phyloP scores from a whole-genome alignment of 1,284 basidiomycete genomes.

The Trichosporon coremiiforme region DNA sequence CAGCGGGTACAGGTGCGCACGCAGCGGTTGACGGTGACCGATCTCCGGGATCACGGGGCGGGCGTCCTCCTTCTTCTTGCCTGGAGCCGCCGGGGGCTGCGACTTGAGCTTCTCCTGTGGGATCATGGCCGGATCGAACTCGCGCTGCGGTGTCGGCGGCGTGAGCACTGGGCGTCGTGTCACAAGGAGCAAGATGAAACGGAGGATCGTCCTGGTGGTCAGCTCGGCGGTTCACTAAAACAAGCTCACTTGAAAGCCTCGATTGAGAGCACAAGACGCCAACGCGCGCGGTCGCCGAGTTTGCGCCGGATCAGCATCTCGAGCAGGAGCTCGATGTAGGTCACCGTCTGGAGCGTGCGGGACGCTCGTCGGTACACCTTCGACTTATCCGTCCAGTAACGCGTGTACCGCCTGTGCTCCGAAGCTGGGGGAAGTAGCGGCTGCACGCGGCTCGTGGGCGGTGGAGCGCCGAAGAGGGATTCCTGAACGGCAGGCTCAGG shows the following conservation, averaged over 20 bases:
- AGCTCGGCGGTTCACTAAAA: slow-evolving; percentile 17
- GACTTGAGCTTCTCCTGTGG: slow-evolving; percentile 48
- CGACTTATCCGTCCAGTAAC: slow-evolving; percentile 73
- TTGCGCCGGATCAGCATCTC: slow-evolving; percentile 80
- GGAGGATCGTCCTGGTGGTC: slow-evolving; percentile 66
- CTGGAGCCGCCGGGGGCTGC: neutral
- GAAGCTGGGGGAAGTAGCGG: slow-evolving; percentile 47
- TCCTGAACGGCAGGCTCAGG: slow-evolving; percentile 60
- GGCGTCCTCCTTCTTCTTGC: slow-evolving; percentile 37
- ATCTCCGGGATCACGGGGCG: slow-evolving; percentile 46
- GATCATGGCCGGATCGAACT: slow-evolving; percentile 73
- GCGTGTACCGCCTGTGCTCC: slow-evolving; percentile 65
- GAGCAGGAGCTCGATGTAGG: slow-evolving; percentile 75
- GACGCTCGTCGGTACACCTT: slow-evolving; percentile 72
- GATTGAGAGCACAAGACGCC: slow-evolving; percentile 71
- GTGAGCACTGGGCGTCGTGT: slow-evolving; percentile 73
- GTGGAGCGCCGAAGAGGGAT: slow-evolving; percentile 17
- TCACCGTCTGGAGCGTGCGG: slow-evolving; percentile 70
- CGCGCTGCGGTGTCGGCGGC: slow-evolving; percentile 78
- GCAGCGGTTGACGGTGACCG: slow-evolving; percentile 63
- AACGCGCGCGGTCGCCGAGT: slow-evolving; percentile 62
- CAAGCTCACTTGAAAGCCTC: slow-evolving; percentile 74
- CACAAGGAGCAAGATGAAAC: slow-evolving; percentile 68
- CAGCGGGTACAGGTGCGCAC: slow-evolving; percentile 53
- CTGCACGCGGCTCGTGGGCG: slow-evolving; percentile 28